Evolutionary conservation across 441 rosid genomes (phyloP), one percentile per base, ranked within the genome.

Genomic region (Isatis lusitanica): DNA sequence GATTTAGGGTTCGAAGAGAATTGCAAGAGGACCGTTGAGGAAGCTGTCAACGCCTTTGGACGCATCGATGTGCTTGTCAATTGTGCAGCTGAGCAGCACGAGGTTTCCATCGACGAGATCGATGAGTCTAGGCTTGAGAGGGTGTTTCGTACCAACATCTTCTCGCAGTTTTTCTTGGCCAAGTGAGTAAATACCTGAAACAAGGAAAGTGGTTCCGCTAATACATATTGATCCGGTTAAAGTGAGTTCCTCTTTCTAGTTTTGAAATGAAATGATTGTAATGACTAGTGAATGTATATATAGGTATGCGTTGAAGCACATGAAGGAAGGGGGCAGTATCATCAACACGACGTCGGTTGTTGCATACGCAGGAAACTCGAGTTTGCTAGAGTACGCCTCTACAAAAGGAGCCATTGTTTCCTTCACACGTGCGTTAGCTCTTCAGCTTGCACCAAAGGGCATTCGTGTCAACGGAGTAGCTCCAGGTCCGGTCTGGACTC

Each of bases 401-500:
- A 91, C 97, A 0, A 92, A 94, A 84, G 97, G 97, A 8, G 97
- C 88, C 4, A 84, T 87, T 0, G 89, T 94, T 73, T 86, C 88
- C 1, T 90, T 87, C 84, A 88, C 91, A 0, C 84, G 95, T 63
- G 91, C 84, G 2, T 85, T 94, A 5, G 84, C 96, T 9, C 89
- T 94, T 38, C 95, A 90, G 80, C 85, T 91, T 1, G 91, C 83
- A 48, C 11, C 12, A 28, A 87, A 42, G 73, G 86, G 90, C 2
- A 87, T 90, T 1, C 83, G 92, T 0, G 95, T 94, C 12, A 90
- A 94, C 3, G 98, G 86, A 0, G 92, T 91, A 0, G 93, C 92
- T 6, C 96, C 96, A 0, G 97, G 97, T 18, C 95, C 95, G 0
- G 86, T 91, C 1, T 91, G 93, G 98, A 93, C 94, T 4, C 98